Evolutionary conservation across 2,329 filamentous ascomycete genomes (phyloP), one percentile per base, ranked within the genome.

Genomic region (Hymenoscyphus scutula): DNA sequence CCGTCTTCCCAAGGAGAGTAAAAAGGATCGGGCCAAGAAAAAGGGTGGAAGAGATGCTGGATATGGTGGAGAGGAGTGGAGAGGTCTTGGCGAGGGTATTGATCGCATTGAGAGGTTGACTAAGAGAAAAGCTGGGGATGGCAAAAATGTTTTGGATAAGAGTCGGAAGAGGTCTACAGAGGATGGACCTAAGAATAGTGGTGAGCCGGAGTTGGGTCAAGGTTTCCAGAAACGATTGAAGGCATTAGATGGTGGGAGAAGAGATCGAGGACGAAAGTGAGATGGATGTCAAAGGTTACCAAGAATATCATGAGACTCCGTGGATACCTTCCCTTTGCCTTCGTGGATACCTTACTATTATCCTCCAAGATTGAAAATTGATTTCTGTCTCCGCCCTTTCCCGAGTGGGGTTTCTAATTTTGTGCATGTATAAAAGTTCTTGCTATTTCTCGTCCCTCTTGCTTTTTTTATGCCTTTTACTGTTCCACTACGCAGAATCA

Each of bases 31-130:
- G 56, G 89, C 90, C 79, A 86, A 84, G 74, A 82, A 84, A 74
- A 79, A 79, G 32, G 79, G 75, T 2, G 76, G 74, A 53, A 73
- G 72, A 62, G 77, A 80, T 74, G 79, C 71, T 77, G 87, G 81
- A 76, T 97, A 90, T 77, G 94, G 94, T 65, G 95, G 95, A 58
- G 95, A 98, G 77, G 95, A 98, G 74, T 98, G 92, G 91, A 85
- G 89, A 67, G 88, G 89, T 29, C 79, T 99, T 53, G 91, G 91
- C 62, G 89, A 93, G 74, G 92, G 92, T 7, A 85, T 93, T 58
- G 91, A 97, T 77, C 84, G 94, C 53, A 97, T 97, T 76, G 89
- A 92, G 70, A 83, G 88, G 65, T 80, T 97, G 72, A 97, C 93
- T 6, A 86, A 86, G 76, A 84, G 85, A 73, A 91, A 87, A 75